Conservation (phyloP, 2,329 filamentous ascomycete species). For the Aspergillus aculeatinus region DNA sequence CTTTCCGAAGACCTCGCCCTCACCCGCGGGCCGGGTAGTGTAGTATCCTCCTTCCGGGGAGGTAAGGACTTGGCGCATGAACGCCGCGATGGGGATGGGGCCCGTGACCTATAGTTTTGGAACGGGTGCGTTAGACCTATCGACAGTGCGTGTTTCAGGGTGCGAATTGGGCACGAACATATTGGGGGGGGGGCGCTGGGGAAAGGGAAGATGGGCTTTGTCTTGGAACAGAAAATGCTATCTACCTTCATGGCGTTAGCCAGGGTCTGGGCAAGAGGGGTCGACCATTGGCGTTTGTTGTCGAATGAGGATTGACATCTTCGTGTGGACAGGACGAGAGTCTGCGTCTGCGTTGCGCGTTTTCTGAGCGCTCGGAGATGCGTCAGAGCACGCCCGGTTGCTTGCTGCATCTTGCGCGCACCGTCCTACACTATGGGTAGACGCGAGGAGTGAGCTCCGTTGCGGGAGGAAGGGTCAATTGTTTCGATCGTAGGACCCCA, state of each 20-base stretch:
- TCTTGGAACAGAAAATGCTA: constrained; percentile 40
- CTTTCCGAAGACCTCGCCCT: constrained; percentile 83
- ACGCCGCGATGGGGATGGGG: constrained; percentile 85
- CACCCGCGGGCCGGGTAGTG: constrained; percentile 67
- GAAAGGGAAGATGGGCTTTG: too few species aligned
- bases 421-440: not conserved
- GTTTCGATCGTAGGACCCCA: not conserved
- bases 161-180: not conserved
- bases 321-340: constrained; percentile 16
- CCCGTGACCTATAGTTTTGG: constrained; percentile 66
- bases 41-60: constrained; percentile 91
- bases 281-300: constrained; percentile 72
- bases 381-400: constrained; percentile 29
- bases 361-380: constrained; percentile 21
- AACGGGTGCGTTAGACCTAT: not conserved
- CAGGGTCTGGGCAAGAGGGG: constrained; percentile 82
- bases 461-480: not conserved
- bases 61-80: constrained; percentile 98
- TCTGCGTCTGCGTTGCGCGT: constrained; percentile 20
- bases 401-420: constrained; percentile 28
- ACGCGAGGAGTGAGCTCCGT: not conserved
- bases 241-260: constrained; percentile 84
- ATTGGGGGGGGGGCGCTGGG: too few species aligned
- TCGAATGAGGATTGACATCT: constrained; percentile 37
- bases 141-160: not conserved